These are phyloP conservation scores for Lasiodiplodia theobromae DNA, from an alignment of 2,329 filamentous ascomycete species.

Conservation along the genomic window DNA sequence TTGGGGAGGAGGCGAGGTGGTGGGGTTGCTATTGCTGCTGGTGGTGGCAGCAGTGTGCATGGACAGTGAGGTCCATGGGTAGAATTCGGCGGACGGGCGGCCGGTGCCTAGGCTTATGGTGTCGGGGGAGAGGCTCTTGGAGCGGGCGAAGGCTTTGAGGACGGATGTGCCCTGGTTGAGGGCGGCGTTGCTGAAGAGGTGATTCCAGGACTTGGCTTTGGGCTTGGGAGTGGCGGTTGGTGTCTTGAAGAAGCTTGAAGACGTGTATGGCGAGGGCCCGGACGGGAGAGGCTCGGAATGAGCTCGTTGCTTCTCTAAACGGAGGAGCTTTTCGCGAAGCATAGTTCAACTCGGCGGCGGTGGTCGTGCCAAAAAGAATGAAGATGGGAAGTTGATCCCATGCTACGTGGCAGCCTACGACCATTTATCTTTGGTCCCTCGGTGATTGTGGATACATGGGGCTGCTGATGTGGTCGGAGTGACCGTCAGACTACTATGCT, in stretches of 20 bases:
- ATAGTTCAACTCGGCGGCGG: not conserved
- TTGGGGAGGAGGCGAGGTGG: not conserved
- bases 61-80: slow-evolving; percentile 29
- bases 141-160: slow-evolving; percentile 1
- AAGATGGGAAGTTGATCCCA: no score
- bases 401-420: not conserved
- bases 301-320: not conserved
- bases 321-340: not conserved
- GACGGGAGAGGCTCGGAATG: not conserved
- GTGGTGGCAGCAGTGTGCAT: slow-evolving; percentile 2
- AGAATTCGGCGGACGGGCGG: slow-evolving; percentile 30
- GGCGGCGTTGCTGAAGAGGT: not conserved
- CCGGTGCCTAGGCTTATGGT: slow-evolving; percentile 28
- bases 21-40: not conserved
- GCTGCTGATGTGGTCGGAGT: not conserved
- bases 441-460: not conserved
- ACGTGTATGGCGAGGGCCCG: not conserved
- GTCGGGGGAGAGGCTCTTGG: not conserved
- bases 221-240: not conserved
- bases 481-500: not conserved
- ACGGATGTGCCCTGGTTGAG: not conserved
- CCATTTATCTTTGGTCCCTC: no score
- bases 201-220: not conserved
- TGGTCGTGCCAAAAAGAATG: no score
- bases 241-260: slow-evolving; percentile 4